Conservation (phyloP, 768 basidiomycete species). For the Naganishia vaughanmartiniae region DNA sequence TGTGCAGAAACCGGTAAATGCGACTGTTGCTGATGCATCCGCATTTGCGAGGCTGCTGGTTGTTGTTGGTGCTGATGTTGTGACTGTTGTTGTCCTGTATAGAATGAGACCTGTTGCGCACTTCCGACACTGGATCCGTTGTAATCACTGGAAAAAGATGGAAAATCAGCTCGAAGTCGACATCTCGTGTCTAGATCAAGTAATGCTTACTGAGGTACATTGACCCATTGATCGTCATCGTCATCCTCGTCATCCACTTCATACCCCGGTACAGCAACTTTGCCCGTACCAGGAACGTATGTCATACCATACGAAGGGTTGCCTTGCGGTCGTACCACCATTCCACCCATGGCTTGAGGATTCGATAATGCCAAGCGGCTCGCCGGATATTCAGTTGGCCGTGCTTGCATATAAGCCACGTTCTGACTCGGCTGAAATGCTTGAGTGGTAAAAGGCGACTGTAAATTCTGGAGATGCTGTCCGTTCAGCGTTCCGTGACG, state of each 20-base stretch:
- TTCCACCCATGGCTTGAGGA: too few species aligned
- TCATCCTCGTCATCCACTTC: slow-evolving; percentile 46
- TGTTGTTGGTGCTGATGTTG: background rate
- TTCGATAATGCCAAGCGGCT: background rate
- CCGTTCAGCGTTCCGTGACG: background rate
- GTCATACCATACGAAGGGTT: background rate
- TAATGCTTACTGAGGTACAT: background rate
- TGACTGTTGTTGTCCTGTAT: background rate
- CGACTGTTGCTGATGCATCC: background rate
- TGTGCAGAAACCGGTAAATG: background rate
- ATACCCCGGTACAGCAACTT: slow-evolving; percentile 17
- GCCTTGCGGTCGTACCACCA: background rate
- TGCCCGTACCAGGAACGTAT: too few species aligned
- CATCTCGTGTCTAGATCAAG: background rate
- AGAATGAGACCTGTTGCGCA: background rate
- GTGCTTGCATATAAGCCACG: background rate
- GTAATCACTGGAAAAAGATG: background rate
- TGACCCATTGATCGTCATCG: slow-evolving; percentile 36
- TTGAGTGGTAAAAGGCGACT: slow-evolving; percentile 6
- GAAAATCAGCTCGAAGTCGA: background rate
- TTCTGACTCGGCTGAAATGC: slow-evolving; percentile 13
- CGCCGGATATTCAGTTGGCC: background rate
- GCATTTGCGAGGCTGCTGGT: background rate
- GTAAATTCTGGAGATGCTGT: background rate
- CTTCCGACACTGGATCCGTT: background rate